Evolutionary conservation across 768 basidiomycete species (phyloP), one percentile per base, ranked within the genome.

Genomic region (Sporobolomyces pararoseus): DNA sequence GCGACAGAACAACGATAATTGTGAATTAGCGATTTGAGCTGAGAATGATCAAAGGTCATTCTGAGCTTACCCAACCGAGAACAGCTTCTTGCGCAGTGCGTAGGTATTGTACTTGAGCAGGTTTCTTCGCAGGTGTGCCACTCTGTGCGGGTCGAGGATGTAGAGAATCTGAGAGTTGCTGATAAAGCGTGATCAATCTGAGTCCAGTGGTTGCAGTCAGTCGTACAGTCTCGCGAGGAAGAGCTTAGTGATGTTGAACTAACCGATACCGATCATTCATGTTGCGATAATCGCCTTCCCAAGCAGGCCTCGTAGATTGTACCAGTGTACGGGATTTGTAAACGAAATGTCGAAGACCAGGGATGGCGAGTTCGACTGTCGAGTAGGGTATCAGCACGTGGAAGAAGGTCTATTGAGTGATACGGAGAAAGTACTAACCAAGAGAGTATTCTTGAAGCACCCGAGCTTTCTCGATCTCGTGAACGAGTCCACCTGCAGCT

Each of bases 251-350:
- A n/a, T n/a, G n/a, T 1, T 17, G 39, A n/a, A 46, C 60, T 31
- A 10, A 73, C 52, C 66, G 63, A 51, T 70, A 87, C 88, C 90
- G 84, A 69, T 86, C 82, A 63, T 82, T 83, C 68, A 87, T 86
- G 49, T 84, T 82, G 0, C 81, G 73, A 75, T 96, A 95, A 9
- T 89, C 89, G 23, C 89, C 90, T 77, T 93, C 91, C 79, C 88
- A 94, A n/a, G 80, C 78, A 4, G 96, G 93, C 71, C 83, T 80
- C 0, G 94, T 96, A 42, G 95, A 84, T 78, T 99, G 96, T 25
- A 99, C 93, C 75, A 90, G 86, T 10, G 85, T 82, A 17, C 91
- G 84, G 14, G 90, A 91, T 81, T 97, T 97, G 83, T 97, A 98
- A 55, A 97, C 81, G 77, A 97, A 99, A 79, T 99, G 96, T 35